Percentiles rank a stretch among this genome's conserved stretches.
phyloP scores from a whole-genome alignment of 768 basidiomycete species.

The Lepiota subincarnata region DNA sequence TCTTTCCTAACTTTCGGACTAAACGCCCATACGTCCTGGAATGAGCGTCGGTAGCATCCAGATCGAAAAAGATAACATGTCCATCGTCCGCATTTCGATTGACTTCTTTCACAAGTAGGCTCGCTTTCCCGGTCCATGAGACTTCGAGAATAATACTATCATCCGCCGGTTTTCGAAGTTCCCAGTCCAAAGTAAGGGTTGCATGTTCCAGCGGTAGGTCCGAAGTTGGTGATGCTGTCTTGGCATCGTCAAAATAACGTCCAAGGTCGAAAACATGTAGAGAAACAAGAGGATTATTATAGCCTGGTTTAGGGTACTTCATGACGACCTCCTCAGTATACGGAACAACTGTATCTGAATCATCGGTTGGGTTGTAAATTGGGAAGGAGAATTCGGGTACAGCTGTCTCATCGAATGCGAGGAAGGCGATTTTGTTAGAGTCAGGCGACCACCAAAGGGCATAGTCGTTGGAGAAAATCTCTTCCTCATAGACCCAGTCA shows the following conservation, averaged over 20 bases:
- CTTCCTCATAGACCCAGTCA: conserved; percentile 98
- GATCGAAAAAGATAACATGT: conserved; percentile 73
- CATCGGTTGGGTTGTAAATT: conserved; percentile 82
- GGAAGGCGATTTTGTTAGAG: conserved; percentile 72
- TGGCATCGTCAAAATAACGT: conserved; percentile 37
- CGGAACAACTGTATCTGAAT: conserved; percentile 67
- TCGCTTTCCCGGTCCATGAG: conserved; percentile 77
- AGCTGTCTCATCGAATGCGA: conserved; percentile 81
- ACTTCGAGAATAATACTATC: conserved; percentile 80
- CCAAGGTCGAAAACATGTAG: conserved; percentile 80
- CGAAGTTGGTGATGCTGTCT: conserved; percentile 5
- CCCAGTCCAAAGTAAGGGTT: conserved; percentile 66
- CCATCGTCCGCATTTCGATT: conserved; percentile 81
- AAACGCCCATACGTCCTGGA: conserved; percentile 42
- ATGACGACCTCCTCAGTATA: conserved; percentile 72
- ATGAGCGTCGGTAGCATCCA: conserved; percentile 25
- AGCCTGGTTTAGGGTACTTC: conserved; percentile 88
- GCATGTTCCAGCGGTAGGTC: conserved; percentile 34
- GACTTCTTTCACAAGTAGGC: conserved; percentile 80
- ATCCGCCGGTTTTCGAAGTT: conserved; percentile 45
- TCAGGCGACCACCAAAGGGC: conserved; percentile 94
- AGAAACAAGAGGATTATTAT: conserved; percentile 81
- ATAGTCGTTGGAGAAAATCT: conserved; percentile 68
- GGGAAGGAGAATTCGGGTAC: conserved; percentile 88
- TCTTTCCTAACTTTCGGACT: conserved; percentile 72